Evolutionary conservation across 192 early-diverging fungal species (phyloP).

Genomic region (Backusella tarrabulga): DNA sequence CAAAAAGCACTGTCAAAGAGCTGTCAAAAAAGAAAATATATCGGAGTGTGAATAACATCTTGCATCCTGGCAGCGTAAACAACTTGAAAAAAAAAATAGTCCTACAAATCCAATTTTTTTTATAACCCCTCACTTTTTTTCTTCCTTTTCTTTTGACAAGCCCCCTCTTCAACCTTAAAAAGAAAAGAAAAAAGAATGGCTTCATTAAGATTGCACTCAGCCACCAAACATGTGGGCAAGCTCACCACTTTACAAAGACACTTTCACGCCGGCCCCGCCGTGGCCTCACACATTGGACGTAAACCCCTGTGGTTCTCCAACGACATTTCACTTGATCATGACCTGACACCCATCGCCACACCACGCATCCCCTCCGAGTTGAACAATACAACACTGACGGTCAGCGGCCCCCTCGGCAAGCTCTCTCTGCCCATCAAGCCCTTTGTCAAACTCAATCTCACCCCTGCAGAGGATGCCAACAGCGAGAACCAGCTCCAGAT

Average conservation of each 20-base stretch:
- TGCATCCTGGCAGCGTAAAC: too few species aligned
- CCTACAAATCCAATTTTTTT: neutral
- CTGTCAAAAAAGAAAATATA: too few species aligned
- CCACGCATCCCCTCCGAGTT: constrained; percentile 60
- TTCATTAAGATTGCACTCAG: neutral
- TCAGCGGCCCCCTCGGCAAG: constrained; percentile 82
- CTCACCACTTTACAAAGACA: neutral
- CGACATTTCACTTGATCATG: constrained; percentile 72
- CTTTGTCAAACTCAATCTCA: constrained; percentile 59
- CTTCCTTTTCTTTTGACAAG: neutral
- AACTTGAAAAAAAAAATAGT: neutral
- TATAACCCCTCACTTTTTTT: neutral
- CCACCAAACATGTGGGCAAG: neutral
- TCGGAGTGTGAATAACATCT: too few species aligned
- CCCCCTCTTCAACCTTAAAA: neutral
- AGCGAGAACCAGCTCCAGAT: constrained; percentile 50
- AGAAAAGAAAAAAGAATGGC: constrained; percentile 5
- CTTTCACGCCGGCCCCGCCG: constrained; percentile 44
- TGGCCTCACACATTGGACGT: constrained; percentile 80
- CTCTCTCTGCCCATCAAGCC: constrained; percentile 78
- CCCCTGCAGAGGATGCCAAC: constrained; percentile 15
- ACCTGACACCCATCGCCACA: constrained; percentile 61
- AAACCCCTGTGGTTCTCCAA: constrained; percentile 68
- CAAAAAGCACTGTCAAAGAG: too few species aligned
- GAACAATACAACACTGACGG: constrained; percentile 63